A percentile compares a stretch with the other conserved stretches of the same genome.
These are phyloP conservation scores for Boletus subparvulus DNA, from an alignment of 768 basidiomycete species.

Conservation along the genomic window DNA sequence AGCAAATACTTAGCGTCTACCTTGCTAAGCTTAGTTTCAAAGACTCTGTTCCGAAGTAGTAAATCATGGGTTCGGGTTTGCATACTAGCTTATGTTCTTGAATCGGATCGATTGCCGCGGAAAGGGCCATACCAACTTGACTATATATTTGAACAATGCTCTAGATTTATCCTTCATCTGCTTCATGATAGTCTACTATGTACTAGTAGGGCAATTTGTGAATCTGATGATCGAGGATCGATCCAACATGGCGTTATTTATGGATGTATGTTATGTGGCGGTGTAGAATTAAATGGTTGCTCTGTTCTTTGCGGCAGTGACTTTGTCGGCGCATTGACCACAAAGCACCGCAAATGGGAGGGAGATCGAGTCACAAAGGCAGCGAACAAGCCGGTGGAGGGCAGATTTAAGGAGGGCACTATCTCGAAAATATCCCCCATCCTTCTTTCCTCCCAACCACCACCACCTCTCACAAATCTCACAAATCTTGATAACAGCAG, in stretches of 20 bases:
- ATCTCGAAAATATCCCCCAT: slow-evolving; percentile 1
- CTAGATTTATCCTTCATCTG: too few species aligned
- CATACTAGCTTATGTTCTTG: too few species aligned
- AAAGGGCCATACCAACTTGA: too few species aligned
- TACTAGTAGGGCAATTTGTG: too few species aligned
- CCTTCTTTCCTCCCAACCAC: slow-evolving; percentile 18
- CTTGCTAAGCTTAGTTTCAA: not conserved
- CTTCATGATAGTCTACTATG: too few species aligned
- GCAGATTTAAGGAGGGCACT: slow-evolving; percentile 16
- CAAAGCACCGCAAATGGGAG: not conserved
- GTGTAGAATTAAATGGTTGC: not conserved
- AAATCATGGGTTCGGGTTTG: too few species aligned
- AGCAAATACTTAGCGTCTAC: not conserved
- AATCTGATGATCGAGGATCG: too few species aligned
- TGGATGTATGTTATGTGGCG: slow-evolving; percentile 21
- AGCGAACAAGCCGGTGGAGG: not conserved
- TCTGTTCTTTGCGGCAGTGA: not conserved
- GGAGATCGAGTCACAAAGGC: slow-evolving; percentile 5
- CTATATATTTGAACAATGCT: too few species aligned
- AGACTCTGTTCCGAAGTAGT: too few species aligned
- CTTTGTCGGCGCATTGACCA: slow-evolving; percentile 23
- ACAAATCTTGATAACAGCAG: not conserved
- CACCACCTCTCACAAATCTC: slow-evolving; percentile 12
- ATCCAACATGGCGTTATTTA: slow-evolving; percentile 6
- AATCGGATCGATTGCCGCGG: too few species aligned